Base-by-base conservation (phyloP, 2,329 filamentous ascomycete genomes). In the Cercospora citrullina region DNA sequence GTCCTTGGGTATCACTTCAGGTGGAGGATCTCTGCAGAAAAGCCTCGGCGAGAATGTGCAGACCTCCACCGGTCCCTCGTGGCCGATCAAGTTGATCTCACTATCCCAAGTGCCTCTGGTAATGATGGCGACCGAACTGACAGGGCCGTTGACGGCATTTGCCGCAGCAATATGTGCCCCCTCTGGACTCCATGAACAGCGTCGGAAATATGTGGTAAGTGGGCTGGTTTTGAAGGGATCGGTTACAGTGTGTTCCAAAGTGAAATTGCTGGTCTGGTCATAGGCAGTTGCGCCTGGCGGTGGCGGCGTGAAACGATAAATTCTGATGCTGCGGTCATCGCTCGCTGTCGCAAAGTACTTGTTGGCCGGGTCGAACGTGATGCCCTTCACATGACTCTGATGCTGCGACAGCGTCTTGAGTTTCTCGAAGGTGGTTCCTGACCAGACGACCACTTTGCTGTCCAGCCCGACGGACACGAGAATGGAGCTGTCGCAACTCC, bases 291-390 rank as follows among this genome's bases (percentile, higher is more conserved):
- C 92, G 78, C 97, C 97, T 9, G 95, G 92, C 1, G 90, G 87
- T 0, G 95, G 94, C 1, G 94, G 91, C 2, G 92, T 97, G 79
- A 97, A 99, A 68, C 94, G 89, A 80, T 96, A 98, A 75, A 99
- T 92, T 79, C 96, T 96, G 80, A 99, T 96, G 2, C 93, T 94
- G 68, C 95, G 89, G 80, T 99, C 95, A 79, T 99, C 95, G 81
- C 93, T 97, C 2, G 96, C 94, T 0, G 96, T 99, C 16, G 96
- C 95, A 80, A 99, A 99, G 84, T 97, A 99, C 79, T 98, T 99
- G 83, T 98, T 98, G 51, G 95, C 95, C 0, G 95, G 95, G 77
- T 99, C 95, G 77, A 99, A 99, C 0, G 94, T 97, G 75, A 99
- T 96, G 70, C 96, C 95, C 80, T 99, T 99, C 82, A 99, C 95